Base-by-base conservation (phyloP, 2,329 filamentous ascomycete species). In the Madurella fahalii region DNA sequence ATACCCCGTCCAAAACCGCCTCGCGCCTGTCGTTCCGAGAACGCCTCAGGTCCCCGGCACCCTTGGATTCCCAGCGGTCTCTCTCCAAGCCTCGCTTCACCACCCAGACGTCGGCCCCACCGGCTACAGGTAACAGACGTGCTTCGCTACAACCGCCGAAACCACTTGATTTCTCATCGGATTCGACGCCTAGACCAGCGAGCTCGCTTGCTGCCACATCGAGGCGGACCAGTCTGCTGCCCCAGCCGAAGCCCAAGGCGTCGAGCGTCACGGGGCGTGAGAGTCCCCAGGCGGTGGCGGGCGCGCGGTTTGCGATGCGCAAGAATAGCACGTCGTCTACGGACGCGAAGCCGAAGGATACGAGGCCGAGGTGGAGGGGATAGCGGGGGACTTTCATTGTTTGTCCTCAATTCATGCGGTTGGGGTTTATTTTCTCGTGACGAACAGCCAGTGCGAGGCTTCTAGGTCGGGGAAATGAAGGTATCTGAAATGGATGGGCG, bases 221-320 rank as follows among this genome's bases (percentile, higher is more conserved):
- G 53, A 71, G 81, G 56, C 77, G 82, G 31, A 73, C 69, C 4
- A 84, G 81, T 62, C 63, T 85, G 54, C 69, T 85, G 18, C 81
- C 82, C 16, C 72, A 78, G 52, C 72, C 77, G 0, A 75, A 66
- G 49, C 53, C 64, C 3, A 69, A 62, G 41, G 61, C 64, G 17
- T 65, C 68, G 7, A 67, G 67, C 25, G 64, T 71, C 16, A 71
- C 70, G 13, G 80, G 80, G 5, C 71, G 77, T 16, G 71, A 74
- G 40, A 81, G 74, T 50, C 78, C 80, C 4, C 74, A 77, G 50
- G 71, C 77, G 20, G 47, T 76, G 1, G 71, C 75, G 0, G 73
- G 75, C 4, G 74, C 78, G 5, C 71, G 76, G n/a, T 68, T 65
- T 34, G 73, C 73, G 12, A 75, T 77, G 69, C 69, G 71, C 40